phyloP scores from a whole-genome alignment of 2,329 filamentous ascomycete genomes.

The Grosmannia serpens region DNA sequence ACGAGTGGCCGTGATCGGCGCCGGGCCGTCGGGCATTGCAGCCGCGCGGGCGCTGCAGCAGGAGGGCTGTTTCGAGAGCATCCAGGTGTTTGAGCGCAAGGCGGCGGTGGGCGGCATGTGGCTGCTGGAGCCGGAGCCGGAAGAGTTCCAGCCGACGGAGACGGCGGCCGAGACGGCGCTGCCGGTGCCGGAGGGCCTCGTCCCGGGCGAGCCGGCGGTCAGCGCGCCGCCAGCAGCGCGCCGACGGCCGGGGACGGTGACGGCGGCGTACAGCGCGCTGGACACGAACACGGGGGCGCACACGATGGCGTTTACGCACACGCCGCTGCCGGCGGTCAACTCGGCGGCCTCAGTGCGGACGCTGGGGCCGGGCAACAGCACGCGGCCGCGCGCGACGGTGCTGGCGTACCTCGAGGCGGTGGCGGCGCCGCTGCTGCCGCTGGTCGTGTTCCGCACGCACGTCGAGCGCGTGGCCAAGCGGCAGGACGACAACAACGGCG shows the following conservation, averaged over 20 bases:
- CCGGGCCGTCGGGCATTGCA: slow-evolving; percentile 5
- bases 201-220: neutral
- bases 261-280: slow-evolving; percentile 1
- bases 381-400: slow-evolving; percentile 2
- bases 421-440: neutral
- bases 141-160: neutral
- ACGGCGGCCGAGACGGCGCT: neutral
- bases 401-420: slow-evolving; percentile 1
- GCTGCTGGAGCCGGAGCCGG: neutral
- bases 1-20: slow-evolving; percentile 8
- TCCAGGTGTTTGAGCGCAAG: slow-evolving; percentile 5
- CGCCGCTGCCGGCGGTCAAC: neutral
- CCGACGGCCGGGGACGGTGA: neutral
- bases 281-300: slow-evolving; percentile 3
- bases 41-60: slow-evolving; percentile 1
- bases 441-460: neutral
- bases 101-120: slow-evolving; percentile 1
- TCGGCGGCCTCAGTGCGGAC: neutral
- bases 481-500: slow-evolving; percentile 21
- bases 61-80: slow-evolving; percentile 1
- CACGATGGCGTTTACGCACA: slow-evolving; percentile 8
- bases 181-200: neutral
- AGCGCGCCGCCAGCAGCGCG: neutral
- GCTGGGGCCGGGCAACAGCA: slow-evolving; percentile 1
- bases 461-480: slow-evolving; percentile 38